These are phyloP conservation scores for Rosa multiflora DNA, from an alignment of 306 rosid genomes.

Conservation along the genomic window DNA sequence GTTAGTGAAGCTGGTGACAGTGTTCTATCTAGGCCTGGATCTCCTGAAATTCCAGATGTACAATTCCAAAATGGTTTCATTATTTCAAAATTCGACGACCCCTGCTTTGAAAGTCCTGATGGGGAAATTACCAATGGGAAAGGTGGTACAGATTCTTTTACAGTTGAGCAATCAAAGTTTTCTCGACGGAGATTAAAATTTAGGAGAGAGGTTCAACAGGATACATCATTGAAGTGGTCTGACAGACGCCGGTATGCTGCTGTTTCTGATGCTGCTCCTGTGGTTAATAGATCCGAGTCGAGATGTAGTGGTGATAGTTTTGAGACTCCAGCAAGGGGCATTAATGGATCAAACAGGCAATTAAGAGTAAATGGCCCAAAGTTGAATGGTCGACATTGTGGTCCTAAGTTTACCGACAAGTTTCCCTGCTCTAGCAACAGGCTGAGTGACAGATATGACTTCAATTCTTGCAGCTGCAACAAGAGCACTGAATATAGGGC, in stretches of 20 bases:
- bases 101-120: conserved; percentile 44
- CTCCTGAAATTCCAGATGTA: conserved; percentile 52
- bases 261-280: conserved; percentile 57
- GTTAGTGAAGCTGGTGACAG: conserved; percentile 53
- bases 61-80: conserved; percentile 42
- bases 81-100: conserved; percentile 41
- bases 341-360: conserved; percentile 51
- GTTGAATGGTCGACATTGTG: conserved; percentile 62
- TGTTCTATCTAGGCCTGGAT: conserved; percentile 49
- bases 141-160: conserved; percentile 50
- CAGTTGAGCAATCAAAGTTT: conserved; percentile 55
- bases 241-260: conserved; percentile 57
- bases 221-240: conserved; percentile 70
- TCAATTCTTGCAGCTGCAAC: conserved; percentile 75
- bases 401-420: conserved; percentile 68
- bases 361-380: conserved; percentile 54
- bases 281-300: conserved; percentile 48
- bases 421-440: conserved; percentile 55
- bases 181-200: conserved; percentile 57
- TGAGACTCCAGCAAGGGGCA: conserved; percentile 55
- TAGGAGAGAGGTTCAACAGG: conserved; percentile 65
- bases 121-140: conserved; percentile 48
- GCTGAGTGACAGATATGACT: conserved; percentile 60
- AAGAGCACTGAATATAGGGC: conserved; percentile 59
- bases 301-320: conserved; percentile 62